Percentiles rank a stretch among this genome's conserved stretches.
These are phyloP conservation scores for Lepidium didymum DNA, from an alignment of 345 rosid genomes.

Conservation along the genomic window DNA sequence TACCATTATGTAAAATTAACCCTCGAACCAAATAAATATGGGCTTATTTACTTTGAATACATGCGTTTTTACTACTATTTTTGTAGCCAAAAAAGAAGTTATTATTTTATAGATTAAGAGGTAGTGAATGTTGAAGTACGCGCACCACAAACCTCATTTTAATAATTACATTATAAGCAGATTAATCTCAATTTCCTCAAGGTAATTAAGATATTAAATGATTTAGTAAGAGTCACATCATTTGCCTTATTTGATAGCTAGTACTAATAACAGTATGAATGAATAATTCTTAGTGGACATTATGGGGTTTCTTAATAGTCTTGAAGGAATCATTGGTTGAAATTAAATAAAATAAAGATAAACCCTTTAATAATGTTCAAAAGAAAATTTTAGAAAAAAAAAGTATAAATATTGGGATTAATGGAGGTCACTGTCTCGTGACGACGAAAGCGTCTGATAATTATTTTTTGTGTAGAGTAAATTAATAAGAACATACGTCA, in stretches of 20 bases:
- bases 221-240: not conserved
- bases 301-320: not conserved
- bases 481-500: conserved; percentile 18
- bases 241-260: not conserved
- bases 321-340: not conserved
- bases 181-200: conserved; percentile 1
- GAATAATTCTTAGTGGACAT: not conserved
- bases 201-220: not conserved
- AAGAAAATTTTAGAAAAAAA: not conserved
- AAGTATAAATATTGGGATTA: not conserved
- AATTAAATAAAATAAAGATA: no score
- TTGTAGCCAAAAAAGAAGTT: not conserved
- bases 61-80: not conserved
- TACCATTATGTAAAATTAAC: conserved; percentile 5
- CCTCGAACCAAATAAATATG: not conserved
- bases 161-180: not conserved
- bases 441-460: conserved; percentile 21
- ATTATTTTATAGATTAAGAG: not conserved
- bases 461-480: conserved; percentile 7
- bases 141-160: conserved; percentile 18
- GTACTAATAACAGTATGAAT: conserved; percentile 9
- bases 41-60: not conserved
- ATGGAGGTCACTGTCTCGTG: conserved; percentile 25
- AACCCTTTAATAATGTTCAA: no score
- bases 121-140: conserved; percentile 28